These are phyloP conservation scores for Candida sp. DNA, from an alignment of 1,139 yeast species.

Conservation along the genomic window DNA sequence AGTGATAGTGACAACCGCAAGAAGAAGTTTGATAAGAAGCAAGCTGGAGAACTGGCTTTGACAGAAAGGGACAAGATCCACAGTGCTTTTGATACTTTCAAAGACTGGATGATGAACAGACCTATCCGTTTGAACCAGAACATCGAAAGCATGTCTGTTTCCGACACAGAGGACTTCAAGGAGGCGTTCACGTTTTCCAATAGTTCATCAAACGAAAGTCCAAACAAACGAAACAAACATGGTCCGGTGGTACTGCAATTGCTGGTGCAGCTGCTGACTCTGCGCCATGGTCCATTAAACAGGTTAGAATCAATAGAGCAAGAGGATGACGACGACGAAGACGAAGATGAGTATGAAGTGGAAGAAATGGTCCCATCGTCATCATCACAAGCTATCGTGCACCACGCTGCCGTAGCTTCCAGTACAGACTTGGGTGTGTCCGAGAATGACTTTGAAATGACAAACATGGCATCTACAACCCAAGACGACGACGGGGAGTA, in stretches of 20 bases:
- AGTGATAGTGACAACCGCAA: neutral
- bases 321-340: neutral
- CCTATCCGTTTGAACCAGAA: neutral
- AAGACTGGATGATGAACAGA: conserved; percentile 5
- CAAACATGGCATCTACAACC: neutral
- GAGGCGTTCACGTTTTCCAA: conserved; percentile 7
- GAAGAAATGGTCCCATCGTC: neutral
- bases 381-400: neutral
- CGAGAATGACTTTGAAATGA: neutral
- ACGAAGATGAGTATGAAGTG: neutral
- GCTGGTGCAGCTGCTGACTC: neutral
- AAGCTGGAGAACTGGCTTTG: neutral
- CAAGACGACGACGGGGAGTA: neutral
- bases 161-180: conserved; percentile 11
- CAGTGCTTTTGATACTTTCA: neutral
- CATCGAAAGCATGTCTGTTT: neutral
- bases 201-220: conserved; percentile 2
- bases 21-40: conserved; percentile 5
- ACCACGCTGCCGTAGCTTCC: neutral
- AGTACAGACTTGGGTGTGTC: neutral
- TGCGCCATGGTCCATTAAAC: neutral
- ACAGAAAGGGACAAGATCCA: neutral
- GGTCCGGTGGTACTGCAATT: neutral
- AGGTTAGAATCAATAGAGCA: neutral
- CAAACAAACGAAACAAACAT: neutral